These are phyloP conservation scores for Candida frijolesensis DNA, from an alignment of 1,139 yeast species.

Conservation along the genomic window DNA sequence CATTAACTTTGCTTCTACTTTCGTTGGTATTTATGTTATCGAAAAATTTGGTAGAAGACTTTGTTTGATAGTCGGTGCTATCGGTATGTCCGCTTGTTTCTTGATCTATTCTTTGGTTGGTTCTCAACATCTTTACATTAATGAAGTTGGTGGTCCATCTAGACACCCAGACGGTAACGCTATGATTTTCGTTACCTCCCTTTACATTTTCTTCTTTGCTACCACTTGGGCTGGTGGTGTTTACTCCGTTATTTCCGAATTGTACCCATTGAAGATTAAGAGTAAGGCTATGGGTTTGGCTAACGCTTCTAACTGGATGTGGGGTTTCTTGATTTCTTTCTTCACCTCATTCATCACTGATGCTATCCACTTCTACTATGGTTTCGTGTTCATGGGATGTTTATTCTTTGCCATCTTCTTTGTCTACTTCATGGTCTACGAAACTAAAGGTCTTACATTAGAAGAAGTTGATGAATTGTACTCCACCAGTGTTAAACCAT, in stretches of 20 bases:
- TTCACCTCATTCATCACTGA: constrained; percentile 70
- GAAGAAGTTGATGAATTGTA: constrained; percentile 70
- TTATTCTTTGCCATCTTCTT: constrained; percentile 55
- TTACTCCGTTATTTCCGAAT: constrained; percentile 77
- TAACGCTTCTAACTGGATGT: constrained; percentile 75
- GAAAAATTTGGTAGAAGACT: constrained; percentile 73
- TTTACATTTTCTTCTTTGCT: constrained; percentile 82
- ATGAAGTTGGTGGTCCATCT: constrained; percentile 44
- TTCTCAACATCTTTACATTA: constrained; percentile 58
- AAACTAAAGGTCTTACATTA: constrained; percentile 63
- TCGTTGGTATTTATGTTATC: constrained; percentile 65
- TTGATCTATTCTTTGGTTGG: constrained; percentile 64
- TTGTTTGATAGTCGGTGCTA: constrained; percentile 54
- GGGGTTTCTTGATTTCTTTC: constrained; percentile 77
- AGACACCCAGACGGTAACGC: constrained; percentile 62
- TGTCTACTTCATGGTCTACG: constrained; percentile 57
- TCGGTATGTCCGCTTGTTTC: constrained; percentile 57
- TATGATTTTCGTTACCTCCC: constrained; percentile 75
- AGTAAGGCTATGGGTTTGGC: constrained; percentile 80
- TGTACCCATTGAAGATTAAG: constrained; percentile 77
- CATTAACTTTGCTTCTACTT: constrained; percentile 77
- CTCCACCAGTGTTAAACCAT: constrained; percentile 42
- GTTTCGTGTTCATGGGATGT: constrained; percentile 77
- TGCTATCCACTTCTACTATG: constrained; percentile 52
- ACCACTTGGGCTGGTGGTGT: constrained; percentile 88